Evolutionary conservation across 768 basidiomycete species (phyloP).

Genomic region (Suillus sp.): DNA sequence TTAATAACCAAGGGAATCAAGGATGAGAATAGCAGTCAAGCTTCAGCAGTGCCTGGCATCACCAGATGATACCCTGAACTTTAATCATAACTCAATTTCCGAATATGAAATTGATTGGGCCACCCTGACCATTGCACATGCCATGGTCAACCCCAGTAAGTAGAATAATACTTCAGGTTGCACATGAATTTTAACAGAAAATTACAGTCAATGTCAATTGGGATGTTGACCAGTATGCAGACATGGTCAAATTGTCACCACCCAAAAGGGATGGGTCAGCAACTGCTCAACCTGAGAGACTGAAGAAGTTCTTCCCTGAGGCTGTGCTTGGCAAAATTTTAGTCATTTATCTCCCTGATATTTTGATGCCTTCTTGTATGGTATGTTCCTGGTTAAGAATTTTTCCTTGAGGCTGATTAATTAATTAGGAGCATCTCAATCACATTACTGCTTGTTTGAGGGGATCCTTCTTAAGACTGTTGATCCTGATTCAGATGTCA

Average conservation of each 20-base stretch:
- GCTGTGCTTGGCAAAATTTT: background rate
- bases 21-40: background rate
- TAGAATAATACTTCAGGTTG: background rate
- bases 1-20: background rate
- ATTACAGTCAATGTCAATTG: background rate
- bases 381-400: background rate
- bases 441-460: background rate
- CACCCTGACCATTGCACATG: background rate
- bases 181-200: background rate
- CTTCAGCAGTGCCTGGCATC: background rate
- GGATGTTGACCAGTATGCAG: too few species aligned
- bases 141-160: conserved; percentile 3
- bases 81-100: background rate
- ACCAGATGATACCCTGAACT: background rate
- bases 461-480: background rate
- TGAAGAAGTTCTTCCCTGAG: too few species aligned
- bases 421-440: background rate
- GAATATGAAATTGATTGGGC: background rate
- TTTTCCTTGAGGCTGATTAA: background rate
- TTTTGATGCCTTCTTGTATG: background rate
- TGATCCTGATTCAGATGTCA: too few species aligned
- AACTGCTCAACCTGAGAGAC: too few species aligned
- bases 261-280: too few species aligned
- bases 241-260: too few species aligned
- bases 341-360: background rate